phyloP scores from a whole-genome alignment of 352 stramenopile species.

The Pythium brachiatum region DNA sequence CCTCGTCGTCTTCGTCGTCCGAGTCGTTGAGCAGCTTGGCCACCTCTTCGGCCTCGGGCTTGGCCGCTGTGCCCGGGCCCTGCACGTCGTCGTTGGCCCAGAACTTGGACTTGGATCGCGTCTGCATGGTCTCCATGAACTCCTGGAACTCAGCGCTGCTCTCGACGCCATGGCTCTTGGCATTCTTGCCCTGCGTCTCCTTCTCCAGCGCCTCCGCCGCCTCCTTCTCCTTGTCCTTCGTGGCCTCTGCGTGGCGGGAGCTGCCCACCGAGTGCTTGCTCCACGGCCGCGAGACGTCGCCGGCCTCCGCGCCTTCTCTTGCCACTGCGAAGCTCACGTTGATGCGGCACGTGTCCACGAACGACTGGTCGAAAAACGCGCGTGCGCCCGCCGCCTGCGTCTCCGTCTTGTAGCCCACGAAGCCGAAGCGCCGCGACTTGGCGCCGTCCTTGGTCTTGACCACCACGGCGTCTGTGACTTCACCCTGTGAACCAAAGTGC shows the following conservation, averaged over 20 bases:
- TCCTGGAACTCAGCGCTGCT: conserved; percentile 73
- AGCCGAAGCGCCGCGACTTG: conserved; percentile 81
- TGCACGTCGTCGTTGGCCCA: conserved; percentile 90
- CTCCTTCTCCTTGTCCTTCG: conserved; percentile 11
- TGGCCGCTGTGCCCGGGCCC: conserved; percentile 30
- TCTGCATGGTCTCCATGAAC: conserved; percentile 91
- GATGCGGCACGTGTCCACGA: conserved; percentile 88
- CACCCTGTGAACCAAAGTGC: conserved; percentile 71
- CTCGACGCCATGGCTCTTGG: conserved; percentile 30
- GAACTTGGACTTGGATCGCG: conserved; percentile 85
- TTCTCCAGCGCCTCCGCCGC: conserved; percentile 20
- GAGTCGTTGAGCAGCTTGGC: conserved; percentile 31
- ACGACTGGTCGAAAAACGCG: conserved; percentile 83
- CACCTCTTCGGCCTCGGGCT: conserved; percentile 18
- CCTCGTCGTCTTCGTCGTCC: conserved; percentile 77
- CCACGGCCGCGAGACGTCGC: conserved; percentile 60
- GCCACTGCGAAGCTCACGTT: conserved; percentile 80
- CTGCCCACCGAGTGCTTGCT: conserved; percentile 89
- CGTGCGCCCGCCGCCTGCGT: conserved; percentile 54
- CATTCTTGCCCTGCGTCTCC: conserved; percentile 29
- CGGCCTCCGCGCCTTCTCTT: conserved; percentile 53
- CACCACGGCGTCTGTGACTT: conserved; percentile 89
- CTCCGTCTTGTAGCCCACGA: conserved; percentile 78
- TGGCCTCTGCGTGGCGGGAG: conserved; percentile 43
- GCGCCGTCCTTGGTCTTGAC: conserved; percentile 88